Percentiles rank a stretch among this genome's conserved stretches.
Conservation (phyloP, 176 grass and related monocot genomes). For the Luzula sylvatica region DNA sequence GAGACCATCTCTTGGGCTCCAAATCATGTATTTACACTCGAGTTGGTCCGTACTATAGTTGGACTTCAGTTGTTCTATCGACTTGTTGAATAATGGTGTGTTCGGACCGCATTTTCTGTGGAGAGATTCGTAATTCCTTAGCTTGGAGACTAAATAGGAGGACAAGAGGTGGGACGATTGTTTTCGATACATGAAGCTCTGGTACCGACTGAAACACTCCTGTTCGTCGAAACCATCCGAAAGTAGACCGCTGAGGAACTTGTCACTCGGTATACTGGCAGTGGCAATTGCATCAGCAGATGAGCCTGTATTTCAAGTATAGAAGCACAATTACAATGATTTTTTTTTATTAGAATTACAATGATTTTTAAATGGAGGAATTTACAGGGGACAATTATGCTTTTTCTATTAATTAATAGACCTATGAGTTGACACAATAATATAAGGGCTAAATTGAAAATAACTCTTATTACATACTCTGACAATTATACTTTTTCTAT, state of each 20-base stretch:
- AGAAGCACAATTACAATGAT: too few species aligned
- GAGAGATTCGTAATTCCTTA: constrained; percentile 51
- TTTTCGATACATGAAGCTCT: constrained; percentile 32
- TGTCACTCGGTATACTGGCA: constrained; percentile 14
- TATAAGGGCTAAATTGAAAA: too few species aligned
- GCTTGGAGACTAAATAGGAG: constrained; percentile 30
- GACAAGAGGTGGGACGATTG: constrained; percentile 31
- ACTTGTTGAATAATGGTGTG: constrained; percentile 31
- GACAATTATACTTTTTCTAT: too few species aligned
- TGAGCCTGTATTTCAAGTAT: too few species aligned
- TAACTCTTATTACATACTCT: too few species aligned
- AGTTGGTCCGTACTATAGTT: constrained; percentile 31
- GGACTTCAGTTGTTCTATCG: constrained; percentile 33
- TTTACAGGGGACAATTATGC: too few species aligned
- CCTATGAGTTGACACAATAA: too few species aligned
- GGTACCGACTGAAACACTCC: constrained; percentile 61
- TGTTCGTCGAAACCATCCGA: constrained; percentile 28
- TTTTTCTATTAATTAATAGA: too few species aligned
- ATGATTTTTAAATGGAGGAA: too few species aligned
- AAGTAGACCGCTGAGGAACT: constrained; percentile 53
- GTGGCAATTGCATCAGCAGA: not conserved
- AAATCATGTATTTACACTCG: constrained; percentile 68
- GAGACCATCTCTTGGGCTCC: constrained; percentile 34
- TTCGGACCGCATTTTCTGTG: constrained; percentile 51
- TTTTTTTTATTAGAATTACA: too few species aligned